Evolutionary conservation across 768 basidiomycete genomes (phyloP).

Genomic region (Lactifluus pinguis): DNA sequence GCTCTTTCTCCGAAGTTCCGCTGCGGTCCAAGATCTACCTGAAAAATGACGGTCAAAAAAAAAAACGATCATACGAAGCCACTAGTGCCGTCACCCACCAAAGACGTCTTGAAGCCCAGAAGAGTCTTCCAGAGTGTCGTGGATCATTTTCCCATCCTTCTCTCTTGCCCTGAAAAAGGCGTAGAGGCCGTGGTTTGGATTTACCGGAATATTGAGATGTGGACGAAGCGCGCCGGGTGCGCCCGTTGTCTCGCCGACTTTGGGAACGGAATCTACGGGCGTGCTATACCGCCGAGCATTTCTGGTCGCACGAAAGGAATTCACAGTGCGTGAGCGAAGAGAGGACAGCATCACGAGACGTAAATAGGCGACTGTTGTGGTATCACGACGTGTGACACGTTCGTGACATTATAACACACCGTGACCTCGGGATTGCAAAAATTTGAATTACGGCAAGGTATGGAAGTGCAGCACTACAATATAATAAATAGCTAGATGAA

Average conservation of each 20-base stretch:
- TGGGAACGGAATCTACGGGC: background rate
- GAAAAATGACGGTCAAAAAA: conserved; percentile 2
- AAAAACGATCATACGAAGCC: too few species aligned
- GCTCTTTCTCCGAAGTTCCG: conserved; percentile 81
- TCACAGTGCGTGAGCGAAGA: conserved; percentile 3
- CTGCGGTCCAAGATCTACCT: conserved; percentile 85
- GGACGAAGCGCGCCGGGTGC: conserved; percentile 31
- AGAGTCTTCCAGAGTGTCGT: conserved; percentile 38
- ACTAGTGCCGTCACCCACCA: conserved; percentile 30
- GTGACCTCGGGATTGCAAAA: background rate
- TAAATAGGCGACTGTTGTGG: background rate
- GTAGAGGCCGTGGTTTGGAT: conserved; percentile 66
- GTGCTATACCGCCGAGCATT: conserved; percentile 10
- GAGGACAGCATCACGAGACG: conserved; percentile 8
- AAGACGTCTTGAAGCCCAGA: conserved; percentile 27
- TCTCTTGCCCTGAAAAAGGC: conserved; percentile 61
- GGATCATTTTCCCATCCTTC: conserved; percentile 40
- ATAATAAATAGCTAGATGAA: background rate
- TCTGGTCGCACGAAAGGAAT: background rate
- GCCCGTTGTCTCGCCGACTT: background rate
- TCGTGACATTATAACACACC: background rate
- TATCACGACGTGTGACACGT: background rate
- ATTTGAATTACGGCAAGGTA: background rate
- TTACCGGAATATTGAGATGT: conserved; percentile 34
- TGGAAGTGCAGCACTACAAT: background rate